phyloP scores from a whole-genome alignment of 805 yeast genomes.

The Wickerhamomyces tratensis region DNA sequence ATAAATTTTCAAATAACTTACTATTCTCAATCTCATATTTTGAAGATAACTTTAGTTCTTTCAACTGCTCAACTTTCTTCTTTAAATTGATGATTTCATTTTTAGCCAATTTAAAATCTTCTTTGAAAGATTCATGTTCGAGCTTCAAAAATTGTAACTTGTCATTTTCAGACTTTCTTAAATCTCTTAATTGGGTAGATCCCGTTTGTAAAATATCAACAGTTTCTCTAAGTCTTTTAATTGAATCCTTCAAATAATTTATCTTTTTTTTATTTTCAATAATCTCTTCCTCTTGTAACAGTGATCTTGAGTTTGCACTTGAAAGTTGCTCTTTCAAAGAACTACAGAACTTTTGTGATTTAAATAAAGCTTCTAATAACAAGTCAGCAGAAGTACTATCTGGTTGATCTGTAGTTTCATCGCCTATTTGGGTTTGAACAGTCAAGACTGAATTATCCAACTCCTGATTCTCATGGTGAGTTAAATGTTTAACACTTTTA shows the following conservation, averaged over 20 bases:
- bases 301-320: constrained; percentile 17
- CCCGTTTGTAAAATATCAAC: constrained; percentile 15
- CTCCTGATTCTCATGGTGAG: no score
- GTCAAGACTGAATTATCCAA: no score
- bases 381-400: constrained; percentile 25
- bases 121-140: constrained; percentile 12
- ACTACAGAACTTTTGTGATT: constrained; percentile 27
- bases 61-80: constrained; percentile 15
- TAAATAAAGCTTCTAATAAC: constrained; percentile 27
- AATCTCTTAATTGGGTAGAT: constrained; percentile 12
- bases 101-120: constrained; percentile 12
- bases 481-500: no score
- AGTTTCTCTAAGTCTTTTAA: constrained; percentile 15
- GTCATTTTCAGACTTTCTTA: constrained; percentile 15
- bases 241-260: constrained; percentile 11
- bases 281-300: constrained; percentile 16
- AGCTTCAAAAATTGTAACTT: constrained; percentile 14
- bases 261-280: constrained; percentile 13
- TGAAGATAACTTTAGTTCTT: constrained; percentile 13
- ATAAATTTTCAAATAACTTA: neutral
- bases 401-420: no score
- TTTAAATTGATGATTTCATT: constrained; percentile 14
- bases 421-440: no score
- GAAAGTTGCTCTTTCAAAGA: constrained; percentile 23
- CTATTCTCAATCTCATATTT: constrained; percentile 15